phyloP scores from a whole-genome alignment of 768 basidiomycete species.

The Russula sp. region DNA sequence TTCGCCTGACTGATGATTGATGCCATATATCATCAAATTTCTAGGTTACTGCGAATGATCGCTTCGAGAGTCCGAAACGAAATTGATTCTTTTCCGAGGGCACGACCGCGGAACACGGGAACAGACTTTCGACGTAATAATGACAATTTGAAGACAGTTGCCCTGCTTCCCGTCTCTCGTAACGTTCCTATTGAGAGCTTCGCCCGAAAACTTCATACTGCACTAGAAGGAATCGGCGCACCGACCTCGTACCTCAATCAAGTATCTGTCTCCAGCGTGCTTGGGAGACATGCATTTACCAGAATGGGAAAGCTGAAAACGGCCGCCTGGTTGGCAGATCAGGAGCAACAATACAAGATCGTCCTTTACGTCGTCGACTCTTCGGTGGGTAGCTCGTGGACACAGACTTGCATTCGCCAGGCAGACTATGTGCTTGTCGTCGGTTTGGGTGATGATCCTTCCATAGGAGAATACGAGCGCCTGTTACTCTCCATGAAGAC shows the following conservation, averaged over 20 bases:
- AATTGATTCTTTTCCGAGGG: constrained; percentile 58
- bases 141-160: constrained; percentile 89
- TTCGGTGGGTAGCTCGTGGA: constrained; percentile 93
- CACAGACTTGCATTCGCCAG: constrained; percentile 96
- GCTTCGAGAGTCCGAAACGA: constrained; percentile 88
- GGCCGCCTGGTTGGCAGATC: constrained; percentile 90
- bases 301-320: constrained; percentile 97
- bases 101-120: constrained; percentile 49
- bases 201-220: constrained; percentile 81
- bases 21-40: not conserved
- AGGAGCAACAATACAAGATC: constrained; percentile 88
- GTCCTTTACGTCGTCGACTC: constrained; percentile 97
- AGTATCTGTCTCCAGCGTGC: constrained; percentile 84
- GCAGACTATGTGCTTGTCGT: constrained; percentile 94
- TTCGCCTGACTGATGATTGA: not conserved
- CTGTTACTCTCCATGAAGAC: constrained; percentile 94
- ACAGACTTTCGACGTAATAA: constrained; percentile 74
- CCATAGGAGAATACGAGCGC: constrained; percentile 91
- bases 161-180: constrained; percentile 82
- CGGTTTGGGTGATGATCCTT: constrained; percentile 90
- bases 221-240: constrained; percentile 91
- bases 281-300: constrained; percentile 93
- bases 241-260: constrained; percentile 92
- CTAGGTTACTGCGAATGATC: constrained; percentile 78
- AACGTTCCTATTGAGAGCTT: constrained; percentile 89